phyloP scores from a whole-genome alignment of 2,329 filamentous ascomycete genomes.

The Bipolaris gigantea region DNA sequence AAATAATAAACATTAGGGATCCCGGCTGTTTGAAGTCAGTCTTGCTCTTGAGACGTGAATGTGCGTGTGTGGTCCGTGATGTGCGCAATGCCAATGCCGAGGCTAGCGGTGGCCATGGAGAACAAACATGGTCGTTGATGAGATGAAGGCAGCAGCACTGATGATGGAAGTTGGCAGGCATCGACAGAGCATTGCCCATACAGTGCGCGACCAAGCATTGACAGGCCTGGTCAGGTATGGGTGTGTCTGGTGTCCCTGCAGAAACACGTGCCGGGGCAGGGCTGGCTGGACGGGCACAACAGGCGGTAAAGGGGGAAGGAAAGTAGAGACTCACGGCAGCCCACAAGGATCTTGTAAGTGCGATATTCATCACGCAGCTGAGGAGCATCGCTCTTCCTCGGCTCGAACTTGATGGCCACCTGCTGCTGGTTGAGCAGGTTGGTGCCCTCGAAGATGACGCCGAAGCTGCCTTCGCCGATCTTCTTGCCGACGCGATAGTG shows the following conservation, averaged over 20 bases:
- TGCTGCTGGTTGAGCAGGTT: slow-evolving; percentile 99
- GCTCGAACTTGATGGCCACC: slow-evolving; percentile 99
- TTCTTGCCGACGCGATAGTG: slow-evolving; percentile 99
- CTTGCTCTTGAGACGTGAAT: neutral
- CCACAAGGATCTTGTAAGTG: slow-evolving; percentile 98
- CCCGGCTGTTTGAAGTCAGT: slow-evolving; percentile 64
- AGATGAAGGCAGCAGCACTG: neutral
- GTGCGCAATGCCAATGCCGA: neutral
- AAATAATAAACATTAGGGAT: slow-evolving; percentile 99
- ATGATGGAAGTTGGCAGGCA: neutral
- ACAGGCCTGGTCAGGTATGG: neutral
- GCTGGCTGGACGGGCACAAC: neutral
- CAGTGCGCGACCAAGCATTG: neutral
- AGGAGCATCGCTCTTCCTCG: slow-evolving; percentile 96
- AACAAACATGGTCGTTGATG: neutral
- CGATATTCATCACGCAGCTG: slow-evolving; percentile 97
- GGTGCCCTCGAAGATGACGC: slow-evolving; percentile 98
- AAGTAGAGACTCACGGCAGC: slow-evolving; percentile 78
- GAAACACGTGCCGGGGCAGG: neutral
- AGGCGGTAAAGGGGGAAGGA: slow-evolving; percentile 17
- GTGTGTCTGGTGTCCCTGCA: neutral
- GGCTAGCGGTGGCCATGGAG: neutral
- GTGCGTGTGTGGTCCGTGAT: neutral
- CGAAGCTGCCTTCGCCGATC: slow-evolving; percentile 97
- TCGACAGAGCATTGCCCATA: neutral